Conservation (phyloP, 768 basidiomycete genomes). For the Kwoniella botswanensis region DNA sequence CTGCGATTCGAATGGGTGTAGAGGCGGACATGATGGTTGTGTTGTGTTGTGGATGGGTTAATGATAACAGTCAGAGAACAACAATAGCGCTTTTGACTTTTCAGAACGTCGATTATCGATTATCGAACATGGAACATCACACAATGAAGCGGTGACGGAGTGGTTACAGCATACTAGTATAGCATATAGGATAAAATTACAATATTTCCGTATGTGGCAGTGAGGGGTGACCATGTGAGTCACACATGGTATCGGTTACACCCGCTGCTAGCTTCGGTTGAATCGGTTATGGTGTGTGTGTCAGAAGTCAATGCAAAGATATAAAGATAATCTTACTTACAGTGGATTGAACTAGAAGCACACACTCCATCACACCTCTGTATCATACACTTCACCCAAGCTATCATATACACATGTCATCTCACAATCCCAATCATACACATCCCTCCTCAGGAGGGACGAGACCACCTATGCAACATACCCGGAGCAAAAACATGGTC, state of each 20-base stretch:
- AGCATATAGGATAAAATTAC: not conserved
- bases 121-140: no score
- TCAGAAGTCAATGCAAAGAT: no score
- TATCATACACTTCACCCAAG: not conserved
- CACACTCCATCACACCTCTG: not conserved
- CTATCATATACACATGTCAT: no score
- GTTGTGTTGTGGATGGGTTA: not conserved
- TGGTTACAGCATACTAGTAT: not conserved
- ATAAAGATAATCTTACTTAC: no score
- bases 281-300: not conserved
- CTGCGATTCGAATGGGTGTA: conserved; percentile 36
- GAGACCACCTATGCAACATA: not conserved
- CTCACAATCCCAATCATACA: not conserved
- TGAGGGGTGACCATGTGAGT: not conserved
- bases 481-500: conserved; percentile 45
- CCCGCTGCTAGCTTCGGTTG: not conserved
- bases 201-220: conserved; percentile 11
- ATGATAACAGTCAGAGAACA: not conserved
- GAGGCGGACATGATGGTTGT: conserved; percentile 14
- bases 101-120: not conserved
- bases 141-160: not conserved
- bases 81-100: not conserved
- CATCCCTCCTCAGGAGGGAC: conserved; percentile 10
- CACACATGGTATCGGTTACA: not conserved
- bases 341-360: not conserved